Conservation (phyloP, 352 stramenopile species). For the Blastocystis sp. region DNA sequence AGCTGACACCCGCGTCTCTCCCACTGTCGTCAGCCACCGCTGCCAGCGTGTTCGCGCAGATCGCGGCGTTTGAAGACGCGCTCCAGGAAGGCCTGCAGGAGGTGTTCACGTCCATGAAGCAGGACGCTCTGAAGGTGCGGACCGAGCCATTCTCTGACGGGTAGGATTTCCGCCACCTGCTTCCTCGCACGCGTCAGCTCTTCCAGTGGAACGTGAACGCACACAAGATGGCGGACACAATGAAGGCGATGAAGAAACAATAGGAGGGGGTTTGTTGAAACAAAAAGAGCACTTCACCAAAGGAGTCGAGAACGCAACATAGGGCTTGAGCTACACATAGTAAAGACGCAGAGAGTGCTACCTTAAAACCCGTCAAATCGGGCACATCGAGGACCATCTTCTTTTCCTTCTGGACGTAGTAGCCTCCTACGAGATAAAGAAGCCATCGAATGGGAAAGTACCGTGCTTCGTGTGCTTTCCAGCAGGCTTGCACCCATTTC, state of each 20-base stretch:
- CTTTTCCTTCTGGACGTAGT: conserved; percentile 64
- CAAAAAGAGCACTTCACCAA: conserved; percentile 52
- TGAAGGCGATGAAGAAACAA: conserved; percentile 37
- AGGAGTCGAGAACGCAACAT: conserved; percentile 61
- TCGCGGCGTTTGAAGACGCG: conserved; percentile 40
- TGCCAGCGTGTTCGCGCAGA: background rate
- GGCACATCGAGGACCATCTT: conserved; percentile 67
- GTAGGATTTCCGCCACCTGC: conserved; percentile 51
- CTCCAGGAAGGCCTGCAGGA: conserved; percentile 37
- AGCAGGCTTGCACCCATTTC: conserved; percentile 47
- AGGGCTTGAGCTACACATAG: conserved; percentile 64
- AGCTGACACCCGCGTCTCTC: conserved; percentile 16
- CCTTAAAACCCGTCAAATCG: conserved; percentile 68
- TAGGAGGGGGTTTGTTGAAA: background rate
- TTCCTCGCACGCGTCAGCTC: conserved; percentile 59
- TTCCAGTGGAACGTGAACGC: conserved; percentile 67
- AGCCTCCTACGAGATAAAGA: conserved; percentile 18
- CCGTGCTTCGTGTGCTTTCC: conserved; percentile 65
- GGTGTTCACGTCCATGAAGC: conserved; percentile 54
- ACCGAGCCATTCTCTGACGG: background rate
- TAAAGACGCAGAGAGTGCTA: background rate
- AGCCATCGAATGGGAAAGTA: background rate
- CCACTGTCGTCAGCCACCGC: background rate
- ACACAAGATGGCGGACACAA: conserved; percentile 63
- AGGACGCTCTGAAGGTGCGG: conserved; percentile 32